Conservation (phyloP, 2,329 filamentous ascomycete species). For the Ceratocystiopsis brevicomis region DNA sequence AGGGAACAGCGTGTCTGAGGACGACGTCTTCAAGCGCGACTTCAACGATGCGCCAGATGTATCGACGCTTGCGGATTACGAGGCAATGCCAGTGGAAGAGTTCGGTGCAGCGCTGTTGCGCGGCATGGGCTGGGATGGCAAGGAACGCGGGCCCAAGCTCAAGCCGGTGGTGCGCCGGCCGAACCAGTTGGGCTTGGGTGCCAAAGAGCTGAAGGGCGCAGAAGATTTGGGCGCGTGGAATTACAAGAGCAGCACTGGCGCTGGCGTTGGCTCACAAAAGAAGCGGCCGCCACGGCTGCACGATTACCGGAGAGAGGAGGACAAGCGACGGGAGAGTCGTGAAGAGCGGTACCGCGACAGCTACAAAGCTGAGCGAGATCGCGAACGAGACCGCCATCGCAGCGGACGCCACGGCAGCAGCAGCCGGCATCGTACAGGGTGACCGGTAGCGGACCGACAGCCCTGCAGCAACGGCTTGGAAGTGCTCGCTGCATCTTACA, state of each 20-base stretch:
- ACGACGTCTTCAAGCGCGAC: conserved; percentile 51
- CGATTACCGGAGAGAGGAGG: conserved; percentile 11
- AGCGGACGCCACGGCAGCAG: background rate
- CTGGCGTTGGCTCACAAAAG: background rate
- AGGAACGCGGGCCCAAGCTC: conserved; percentile 37
- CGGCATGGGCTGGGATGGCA: conserved; percentile 87
- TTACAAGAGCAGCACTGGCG: conserved; percentile 5
- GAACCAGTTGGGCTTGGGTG: conserved; percentile 72
- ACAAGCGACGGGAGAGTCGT: conserved; percentile 8
- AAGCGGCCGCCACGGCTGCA: conserved; percentile 9
- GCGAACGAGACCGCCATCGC: conserved; percentile 2
- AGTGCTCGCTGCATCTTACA: no score
- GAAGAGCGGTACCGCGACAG: conserved; percentile 8
- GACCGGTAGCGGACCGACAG: background rate
- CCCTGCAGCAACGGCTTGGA: no score
- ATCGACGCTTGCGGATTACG: conserved; percentile 68
- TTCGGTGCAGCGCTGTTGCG: conserved; percentile 80
- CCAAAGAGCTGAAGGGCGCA: conserved; percentile 10
- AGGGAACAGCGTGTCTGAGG: conserved; percentile 33
- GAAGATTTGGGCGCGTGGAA: conserved; percentile 12
- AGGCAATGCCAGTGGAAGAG: conserved; percentile 77
- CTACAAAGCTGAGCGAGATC: conserved; percentile 9
- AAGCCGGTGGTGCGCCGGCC: conserved; percentile 51
- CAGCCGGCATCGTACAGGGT: conserved; percentile 3
- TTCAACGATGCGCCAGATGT: conserved; percentile 53